Evolutionary conservation across 495 filamentous ascomycete genomes (phyloP).

Genomic region (Penicillium maclennaniae): DNA sequence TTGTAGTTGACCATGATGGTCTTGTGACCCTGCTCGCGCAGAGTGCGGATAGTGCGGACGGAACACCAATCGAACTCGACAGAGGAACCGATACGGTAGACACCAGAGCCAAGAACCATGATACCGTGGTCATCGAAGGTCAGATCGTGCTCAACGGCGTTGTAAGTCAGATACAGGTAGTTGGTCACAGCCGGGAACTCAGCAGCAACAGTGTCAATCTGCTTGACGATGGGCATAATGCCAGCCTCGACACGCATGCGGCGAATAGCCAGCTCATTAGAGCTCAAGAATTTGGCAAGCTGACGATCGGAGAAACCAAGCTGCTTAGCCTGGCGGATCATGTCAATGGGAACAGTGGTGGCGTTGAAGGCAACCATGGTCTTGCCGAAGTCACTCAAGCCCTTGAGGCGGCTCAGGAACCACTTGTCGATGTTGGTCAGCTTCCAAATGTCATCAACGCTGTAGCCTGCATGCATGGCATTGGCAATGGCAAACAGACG

Average conservation of each 20-base stretch:
- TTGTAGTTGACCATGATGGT: conserved; percentile 99
- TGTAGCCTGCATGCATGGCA: conserved; percentile 91
- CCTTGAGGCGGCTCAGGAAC: conserved; percentile 89
- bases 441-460: conserved; percentile 94
- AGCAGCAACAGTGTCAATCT: conserved; percentile 97
- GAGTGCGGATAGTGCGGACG: conserved; percentile 90
- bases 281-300: conserved; percentile 88
- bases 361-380: conserved; percentile 67
- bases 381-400: conserved; percentile 83
- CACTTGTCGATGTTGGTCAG: conserved; percentile 84
- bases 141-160: conserved; percentile 82
- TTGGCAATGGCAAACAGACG: conserved; percentile 97
- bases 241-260: conserved; percentile 76
- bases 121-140: conserved; percentile 80
- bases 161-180: conserved; percentile 96
- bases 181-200: conserved; percentile 96
- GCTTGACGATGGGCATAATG: conserved; percentile 87
- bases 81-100: conserved; percentile 95
- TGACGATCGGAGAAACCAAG: conserved; percentile 93
- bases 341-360: conserved; percentile 56
- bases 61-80: conserved; percentile 99
- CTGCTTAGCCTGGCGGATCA: conserved; percentile 81
- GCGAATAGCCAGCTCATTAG: conserved; percentile 85
- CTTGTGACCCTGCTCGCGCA: conserved; percentile 83
- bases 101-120: conserved; percentile 96